Evolutionary conservation across 2,329 filamentous ascomycete species (phyloP).

Genomic region (Cordyceps militaris): DNA sequence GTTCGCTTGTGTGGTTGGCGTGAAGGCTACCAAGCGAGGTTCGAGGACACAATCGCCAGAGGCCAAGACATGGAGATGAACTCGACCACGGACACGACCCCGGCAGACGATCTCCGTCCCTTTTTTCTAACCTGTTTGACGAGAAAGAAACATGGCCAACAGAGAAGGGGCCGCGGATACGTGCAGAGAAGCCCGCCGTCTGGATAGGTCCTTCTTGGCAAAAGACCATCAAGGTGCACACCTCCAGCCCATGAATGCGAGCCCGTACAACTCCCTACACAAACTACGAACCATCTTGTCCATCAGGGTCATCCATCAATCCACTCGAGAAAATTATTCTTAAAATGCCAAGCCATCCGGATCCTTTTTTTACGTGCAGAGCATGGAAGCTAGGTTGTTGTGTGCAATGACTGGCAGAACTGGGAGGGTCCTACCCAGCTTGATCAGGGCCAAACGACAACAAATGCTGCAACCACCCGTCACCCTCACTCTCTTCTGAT

Average conservation of each 20-base stretch:
- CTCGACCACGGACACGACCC: background rate
- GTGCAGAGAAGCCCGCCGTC: no score
- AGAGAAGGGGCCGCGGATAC: no score
- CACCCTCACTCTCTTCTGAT: background rate
- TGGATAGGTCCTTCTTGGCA: background rate
- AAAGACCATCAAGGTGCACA: slow-evolving; percentile 6
- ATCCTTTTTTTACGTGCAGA: background rate
- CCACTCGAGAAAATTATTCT: background rate
- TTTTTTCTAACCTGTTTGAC: no score
- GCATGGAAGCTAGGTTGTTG: background rate
- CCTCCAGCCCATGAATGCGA: background rate
- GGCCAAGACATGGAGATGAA: background rate
- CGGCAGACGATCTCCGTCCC: background rate
- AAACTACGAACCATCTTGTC: background rate
- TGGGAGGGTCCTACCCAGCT: background rate
- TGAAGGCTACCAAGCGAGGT: no score
- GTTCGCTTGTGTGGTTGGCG: background rate
- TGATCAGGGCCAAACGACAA: background rate
- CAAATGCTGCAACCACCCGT: background rate
- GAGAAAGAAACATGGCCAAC: background rate
- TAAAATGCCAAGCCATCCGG: background rate
- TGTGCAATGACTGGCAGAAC: background rate
- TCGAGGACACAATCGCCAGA: no score
- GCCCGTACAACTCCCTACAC: background rate
- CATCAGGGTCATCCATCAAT: slow-evolving; percentile 5